These are phyloP conservation scores for Exophiala sideris DNA, from an alignment of 2,329 filamentous ascomycete genomes.

Conservation along the genomic window DNA sequence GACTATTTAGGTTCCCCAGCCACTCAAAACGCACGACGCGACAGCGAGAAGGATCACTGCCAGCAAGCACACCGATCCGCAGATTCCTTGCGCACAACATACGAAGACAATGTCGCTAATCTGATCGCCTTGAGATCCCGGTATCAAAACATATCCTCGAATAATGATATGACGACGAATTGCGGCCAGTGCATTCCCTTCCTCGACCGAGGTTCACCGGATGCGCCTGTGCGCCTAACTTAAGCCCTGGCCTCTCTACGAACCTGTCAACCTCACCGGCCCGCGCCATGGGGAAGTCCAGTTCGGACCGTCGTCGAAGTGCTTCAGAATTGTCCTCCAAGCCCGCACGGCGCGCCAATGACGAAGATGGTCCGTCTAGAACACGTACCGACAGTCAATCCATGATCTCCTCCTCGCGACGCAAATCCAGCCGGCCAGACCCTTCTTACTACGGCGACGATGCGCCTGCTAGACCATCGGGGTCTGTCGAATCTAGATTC, in stretches of 20 bases:
- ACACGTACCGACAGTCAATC: constrained; percentile 13
- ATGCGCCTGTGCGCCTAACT: constrained; percentile 1
- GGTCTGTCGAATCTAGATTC: constrained; percentile 3
- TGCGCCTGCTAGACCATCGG: background rate
- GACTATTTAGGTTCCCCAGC: constrained; percentile 7
- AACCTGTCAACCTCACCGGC: constrained; percentile 11
- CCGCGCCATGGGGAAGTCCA: constrained; percentile 25
- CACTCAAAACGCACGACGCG: constrained; percentile 21
- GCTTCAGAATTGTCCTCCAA: constrained; percentile 22
- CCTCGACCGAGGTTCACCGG: constrained; percentile 2
- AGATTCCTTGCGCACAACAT: background rate
- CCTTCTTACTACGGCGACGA: constrained; percentile 4
- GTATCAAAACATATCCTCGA: background rate
- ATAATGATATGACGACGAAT: constrained; percentile 5
- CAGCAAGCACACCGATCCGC: constrained; percentile 9
- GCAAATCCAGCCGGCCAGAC: constrained; percentile 17
- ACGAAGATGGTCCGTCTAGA: constrained; percentile 11
- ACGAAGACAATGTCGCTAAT: background rate
- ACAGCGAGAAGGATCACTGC: constrained; percentile 12
- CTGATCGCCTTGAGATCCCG: background rate
- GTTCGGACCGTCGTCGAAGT: constrained; percentile 22
- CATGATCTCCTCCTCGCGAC: constrained; percentile 20
- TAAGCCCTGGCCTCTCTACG: constrained; percentile 15
- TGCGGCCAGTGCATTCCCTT: background rate
- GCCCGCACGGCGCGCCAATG: constrained; percentile 19